Percentiles rank a stretch among this genome's conserved stretches.
Conservation (phyloP, 2,329 filamentous ascomycete species). For the Exophiala aquamarina region DNA sequence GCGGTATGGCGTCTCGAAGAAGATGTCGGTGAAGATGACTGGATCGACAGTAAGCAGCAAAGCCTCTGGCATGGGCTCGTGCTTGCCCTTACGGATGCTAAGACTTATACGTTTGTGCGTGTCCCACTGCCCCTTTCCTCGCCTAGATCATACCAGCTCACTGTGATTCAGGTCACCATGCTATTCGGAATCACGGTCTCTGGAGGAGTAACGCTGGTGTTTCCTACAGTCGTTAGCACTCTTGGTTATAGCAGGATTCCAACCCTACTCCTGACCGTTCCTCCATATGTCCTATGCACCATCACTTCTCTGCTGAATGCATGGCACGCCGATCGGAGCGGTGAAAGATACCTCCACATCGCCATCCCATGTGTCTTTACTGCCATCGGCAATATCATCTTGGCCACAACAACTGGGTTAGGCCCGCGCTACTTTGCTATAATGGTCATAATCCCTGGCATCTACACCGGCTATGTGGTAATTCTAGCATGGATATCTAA, state of each 20-base stretch:
- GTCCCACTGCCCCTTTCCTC: neutral
- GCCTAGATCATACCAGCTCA: neutral
- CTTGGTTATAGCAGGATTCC: constrained; percentile 64
- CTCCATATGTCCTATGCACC: constrained; percentile 53
- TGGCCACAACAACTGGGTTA: constrained; percentile 61
- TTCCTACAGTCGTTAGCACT: constrained; percentile 68
- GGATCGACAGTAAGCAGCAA: constrained; percentile 55
- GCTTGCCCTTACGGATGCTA: constrained; percentile 58
- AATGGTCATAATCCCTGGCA: constrained; percentile 62
- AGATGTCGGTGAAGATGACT: constrained; percentile 66
- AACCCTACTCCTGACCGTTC: constrained; percentile 48
- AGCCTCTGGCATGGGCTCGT: constrained; percentile 43
- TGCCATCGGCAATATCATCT: constrained; percentile 64
- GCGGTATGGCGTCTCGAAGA: constrained; percentile 63
- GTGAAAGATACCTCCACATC: constrained; percentile 71
- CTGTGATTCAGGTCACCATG: constrained; percentile 46
- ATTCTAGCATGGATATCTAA: constrained; percentile 73
- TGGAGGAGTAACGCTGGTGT: constrained; percentile 66
- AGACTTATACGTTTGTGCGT: constrained; percentile 49
- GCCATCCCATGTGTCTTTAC: constrained; percentile 58
- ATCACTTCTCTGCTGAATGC: constrained; percentile 64
- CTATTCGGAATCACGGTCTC: constrained; percentile 50
- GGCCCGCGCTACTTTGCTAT: constrained; percentile 68
- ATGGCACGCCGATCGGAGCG: constrained; percentile 58
- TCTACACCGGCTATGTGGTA: constrained; percentile 63